Conservation (phyloP, 164 flowering plant species). For the Euptelea pleiosperma region DNA sequence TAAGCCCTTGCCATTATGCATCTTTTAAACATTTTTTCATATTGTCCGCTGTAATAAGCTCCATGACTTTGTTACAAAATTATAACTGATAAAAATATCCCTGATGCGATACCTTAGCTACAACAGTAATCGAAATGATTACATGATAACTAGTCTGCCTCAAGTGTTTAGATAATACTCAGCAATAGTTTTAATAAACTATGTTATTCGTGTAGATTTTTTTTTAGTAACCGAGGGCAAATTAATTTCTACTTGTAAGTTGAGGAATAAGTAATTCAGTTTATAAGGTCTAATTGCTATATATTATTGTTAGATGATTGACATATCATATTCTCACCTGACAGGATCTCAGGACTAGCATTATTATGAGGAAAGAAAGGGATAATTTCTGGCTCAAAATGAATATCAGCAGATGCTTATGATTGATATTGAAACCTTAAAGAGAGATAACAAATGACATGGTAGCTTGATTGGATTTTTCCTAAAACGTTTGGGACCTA, state of each 20-base stretch:
- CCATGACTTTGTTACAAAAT: no score
- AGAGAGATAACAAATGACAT: slow-evolving; percentile 18
- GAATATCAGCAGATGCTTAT: slow-evolving; percentile 20
- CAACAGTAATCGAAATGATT: no score
- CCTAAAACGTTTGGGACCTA: not conserved
- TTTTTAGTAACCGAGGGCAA: no score
- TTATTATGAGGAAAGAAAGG: slow-evolving; percentile 30
- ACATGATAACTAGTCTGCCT: no score
- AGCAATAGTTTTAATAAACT: no score
- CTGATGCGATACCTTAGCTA: no score
- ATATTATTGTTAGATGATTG: not conserved
- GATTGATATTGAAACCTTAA: slow-evolving; percentile 22
- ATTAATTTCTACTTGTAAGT: not conserved
- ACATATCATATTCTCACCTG: not conserved
- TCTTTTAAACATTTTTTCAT: slow-evolving; percentile 1
- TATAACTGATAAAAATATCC: no score
- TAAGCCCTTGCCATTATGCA: not conserved
- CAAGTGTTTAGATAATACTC: no score
- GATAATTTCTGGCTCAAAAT: slow-evolving; percentile 25
- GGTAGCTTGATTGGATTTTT: slow-evolving; percentile 18
- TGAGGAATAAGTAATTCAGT: not conserved
- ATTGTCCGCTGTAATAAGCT: no score
- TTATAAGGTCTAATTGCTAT: not conserved
- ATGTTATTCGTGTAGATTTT: no score
- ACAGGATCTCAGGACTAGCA: slow-evolving; percentile 23